Base-by-base conservation (phyloP, 2,329 filamentous ascomycete genomes). In the Nigrospora oryzae region DNA sequence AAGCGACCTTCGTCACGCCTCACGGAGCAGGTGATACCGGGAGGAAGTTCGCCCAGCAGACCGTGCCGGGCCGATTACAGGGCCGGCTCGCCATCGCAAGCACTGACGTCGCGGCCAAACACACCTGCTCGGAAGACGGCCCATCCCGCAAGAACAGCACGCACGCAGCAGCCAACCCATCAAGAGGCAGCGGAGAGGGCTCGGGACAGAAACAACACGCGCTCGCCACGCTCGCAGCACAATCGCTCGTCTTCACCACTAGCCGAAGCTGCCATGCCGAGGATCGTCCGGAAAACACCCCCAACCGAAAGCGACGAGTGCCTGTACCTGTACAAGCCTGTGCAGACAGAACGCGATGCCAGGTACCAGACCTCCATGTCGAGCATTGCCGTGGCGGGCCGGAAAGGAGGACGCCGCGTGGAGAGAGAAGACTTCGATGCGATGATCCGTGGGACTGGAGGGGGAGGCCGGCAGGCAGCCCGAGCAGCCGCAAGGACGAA, bases 1-100 rank as follows among this genome's bases (percentile, higher is more conserved):
- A 62, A 62, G 34, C 59, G 65, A 0, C 67, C 67, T 1, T 67
- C 65, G 1, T 66, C 64, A 5, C 56, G 59, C 44, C 13, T 45
- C 7, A 30, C 28, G 19, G n/a, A 34, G 12, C 38, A 45, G 33
- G 38, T 28, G 5, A n/a, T 28, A 19, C 38, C 42, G 7, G 35
- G 38, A 15, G 42, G 15, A 11, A 36, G 19, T 17, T 28, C 14
- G 16, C 19, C 4, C 13, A 34, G 23, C 12, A 34, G 30, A 15
- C 31, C 16, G 16, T 33, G 5, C 12, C 17, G 13, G 16, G 15
- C 13, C 16, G 28, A 11, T n/a, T 17, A 10, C 16, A 16, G 15
- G 39, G 23, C 12, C 15, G 11, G 16, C 23, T 10, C 23, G 8
- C 7, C 23, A 28, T 28, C 23, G 5, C 23, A 28, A 28, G 23